Base-by-base conservation (phyloP, 192 early-diverging fungal species). In the Podila verticillata region DNA sequence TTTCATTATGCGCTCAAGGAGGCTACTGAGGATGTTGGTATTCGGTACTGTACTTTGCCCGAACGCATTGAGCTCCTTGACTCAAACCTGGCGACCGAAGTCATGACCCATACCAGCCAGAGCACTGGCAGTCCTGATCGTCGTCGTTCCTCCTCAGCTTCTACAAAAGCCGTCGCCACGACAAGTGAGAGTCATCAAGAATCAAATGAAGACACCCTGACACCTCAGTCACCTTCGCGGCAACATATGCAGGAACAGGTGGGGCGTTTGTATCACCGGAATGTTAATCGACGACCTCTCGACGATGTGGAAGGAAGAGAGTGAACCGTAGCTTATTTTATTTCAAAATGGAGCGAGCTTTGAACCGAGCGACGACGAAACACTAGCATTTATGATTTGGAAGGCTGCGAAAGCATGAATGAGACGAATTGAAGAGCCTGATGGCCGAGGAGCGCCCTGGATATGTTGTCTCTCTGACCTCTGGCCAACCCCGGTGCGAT, bases 1-100 rank as follows among this genome's bases (percentile, higher is more conserved):
- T 91, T 92, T 57, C 83, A 88, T 57, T 81, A 85, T 69, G 85
- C 79, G 26, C 57, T 92, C 48, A 87, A 87, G 57, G 84, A 90
- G 36, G 79, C 73, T 15, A 87, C 88, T 47, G 79, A 84, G 17
- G 85, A 87, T 13, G 65, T 90, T 54, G 85, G 83, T 0, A 83
- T 92, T 29, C 39, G 66, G n/a, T 91, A 88, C 57, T 67, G 73
- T 20, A 49, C 81, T 58, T 70, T 85, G 5, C 48, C 82, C 31
- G 81, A 89, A 75, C 85, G 47, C 39, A 19, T 34, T 13, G 47
- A 32, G 35, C n/a, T 51, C 47, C 61, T 54, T 26, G 9, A 26
- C 51, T 26, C n/a, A 19, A 26, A 22, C 51, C 20, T 22, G 22
- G 3, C 17, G 24, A 26, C 51, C 1, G 22, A 44, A 17, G 39